phyloP scores from a whole-genome alignment of 2,329 filamentous ascomycete genomes.

The Fusarium transvaalense region DNA sequence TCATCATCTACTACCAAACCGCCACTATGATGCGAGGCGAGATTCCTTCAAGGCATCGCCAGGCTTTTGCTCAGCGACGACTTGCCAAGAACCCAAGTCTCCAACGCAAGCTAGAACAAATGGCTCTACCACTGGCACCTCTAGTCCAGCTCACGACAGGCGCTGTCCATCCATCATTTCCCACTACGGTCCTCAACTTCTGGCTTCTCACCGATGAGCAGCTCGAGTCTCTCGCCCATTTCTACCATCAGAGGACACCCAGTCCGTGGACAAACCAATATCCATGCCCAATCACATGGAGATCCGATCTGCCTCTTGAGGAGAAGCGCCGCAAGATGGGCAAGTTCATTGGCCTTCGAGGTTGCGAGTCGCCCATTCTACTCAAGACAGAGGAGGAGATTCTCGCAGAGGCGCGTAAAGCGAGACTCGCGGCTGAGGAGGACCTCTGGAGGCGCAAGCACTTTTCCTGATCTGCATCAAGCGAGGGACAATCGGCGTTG shows the following conservation, averaged over 20 bases:
- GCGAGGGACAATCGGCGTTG: constrained; percentile 5
- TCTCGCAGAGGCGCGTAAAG: constrained; percentile 57
- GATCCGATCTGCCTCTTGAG: constrained; percentile 63
- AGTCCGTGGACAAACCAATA: constrained; percentile 69
- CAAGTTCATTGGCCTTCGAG: constrained; percentile 78
- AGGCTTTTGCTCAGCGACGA: constrained; percentile 48
- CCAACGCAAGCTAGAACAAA: constrained; percentile 71
- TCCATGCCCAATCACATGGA: constrained; percentile 77
- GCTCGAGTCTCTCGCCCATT: constrained; percentile 76
- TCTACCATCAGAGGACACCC: constrained; percentile 78
- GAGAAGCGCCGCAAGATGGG: constrained; percentile 81
- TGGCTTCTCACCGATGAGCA: constrained; percentile 79
- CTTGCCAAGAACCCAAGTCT: constrained; percentile 65
- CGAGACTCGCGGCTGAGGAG: constrained; percentile 58
- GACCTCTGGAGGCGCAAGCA: constrained; percentile 63
- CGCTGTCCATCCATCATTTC: constrained; percentile 73
- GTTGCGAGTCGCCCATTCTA: constrained; percentile 59
- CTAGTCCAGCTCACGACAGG: constrained; percentile 74
- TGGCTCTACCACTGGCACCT: constrained; percentile 74
- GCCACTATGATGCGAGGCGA: constrained; percentile 53
- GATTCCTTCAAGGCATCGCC: constrained; percentile 52
- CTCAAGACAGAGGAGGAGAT: constrained; percentile 63
- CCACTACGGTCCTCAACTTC: constrained; percentile 75
- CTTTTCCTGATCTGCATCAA: constrained; percentile 44
- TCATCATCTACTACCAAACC: constrained; percentile 20